Base-by-base conservation (phyloP, 2,329 filamentous ascomycete genomes). In the Albophoma yamanashiensis region DNA sequence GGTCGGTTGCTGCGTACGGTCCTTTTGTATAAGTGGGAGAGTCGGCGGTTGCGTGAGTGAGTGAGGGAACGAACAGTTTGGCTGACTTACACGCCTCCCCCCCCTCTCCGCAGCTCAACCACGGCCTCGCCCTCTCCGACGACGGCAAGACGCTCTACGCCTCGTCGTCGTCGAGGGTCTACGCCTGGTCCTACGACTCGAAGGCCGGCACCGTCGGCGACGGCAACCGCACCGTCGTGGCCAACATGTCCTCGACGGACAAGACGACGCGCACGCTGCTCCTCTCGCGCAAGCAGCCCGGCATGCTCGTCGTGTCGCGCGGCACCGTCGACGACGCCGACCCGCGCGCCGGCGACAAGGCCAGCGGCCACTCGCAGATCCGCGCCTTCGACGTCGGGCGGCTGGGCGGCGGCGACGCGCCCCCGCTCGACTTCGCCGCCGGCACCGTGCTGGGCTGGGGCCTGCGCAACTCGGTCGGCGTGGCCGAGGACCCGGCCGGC, bases 391-490 rank as follows among this genome's bases (percentile, higher is more conserved):
- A 80, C 66, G 64, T 80, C 14, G 65, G 67, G 55, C 69, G 72
- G 60, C 53, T 74, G 31, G 58, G 65, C 61, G n/a, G n/a, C n/a
- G n/a, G 36, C 62, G 27, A n/a, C 31, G 67, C 39, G 61, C 64
- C 53, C 55, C 65, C 77, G 3, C 76, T 75, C 67, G 72, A 82
- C 64, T 85, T 78, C 55, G 64, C 73, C 71, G 64, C 82, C 17
- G 82, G 82, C 3, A 64, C 69, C 15, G 65, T 82, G 0, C 71
- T 84, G 2, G 82, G 87, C 20, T 91, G 87, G 87, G 89, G 89
- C 14, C 76, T 92, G 58, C 79, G 87, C 43, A 91, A 91, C 70
- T 85, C 86, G 1, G 87, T 90, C 5, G 89, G 88, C 12, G 74
- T 91, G 4, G 85, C 76, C n/a, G 87, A 89, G 70, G 78, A 89